phyloP scores from a whole-genome alignment of 768 basidiomycete genomes.

The Tubosaeta brunneosetosa region DNA sequence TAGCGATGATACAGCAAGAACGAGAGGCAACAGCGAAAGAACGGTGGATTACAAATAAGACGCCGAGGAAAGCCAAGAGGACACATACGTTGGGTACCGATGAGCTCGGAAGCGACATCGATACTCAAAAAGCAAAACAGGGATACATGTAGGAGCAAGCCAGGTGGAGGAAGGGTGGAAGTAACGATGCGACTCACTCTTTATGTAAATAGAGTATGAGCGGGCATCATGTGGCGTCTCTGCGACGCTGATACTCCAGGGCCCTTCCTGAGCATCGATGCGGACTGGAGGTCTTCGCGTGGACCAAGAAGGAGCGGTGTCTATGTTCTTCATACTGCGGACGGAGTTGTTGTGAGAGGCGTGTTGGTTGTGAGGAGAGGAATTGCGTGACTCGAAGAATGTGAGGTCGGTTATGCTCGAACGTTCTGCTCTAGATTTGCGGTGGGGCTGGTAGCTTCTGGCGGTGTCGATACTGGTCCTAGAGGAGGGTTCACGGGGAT shows the following conservation, averaged over 20 bases:
- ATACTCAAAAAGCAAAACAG: conserved; percentile 18
- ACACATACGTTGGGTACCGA: conserved; percentile 21
- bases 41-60: conserved; percentile 11
- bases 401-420: conserved; percentile 39
- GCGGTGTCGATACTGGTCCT: conserved; percentile 45
- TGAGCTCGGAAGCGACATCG: conserved; percentile 24
- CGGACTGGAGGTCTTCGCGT: conserved; percentile 50
- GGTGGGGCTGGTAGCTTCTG: conserved; percentile 32
- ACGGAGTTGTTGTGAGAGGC: conserved; percentile 28
- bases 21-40: conserved; percentile 12
- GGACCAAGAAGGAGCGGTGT: conserved; percentile 39
- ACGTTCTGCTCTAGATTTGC: conserved; percentile 34
- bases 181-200: conserved; percentile 56
- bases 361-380: conserved; percentile 30
- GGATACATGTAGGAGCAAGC: conserved; percentile 14
- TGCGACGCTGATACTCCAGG: conserved; percentile 86
- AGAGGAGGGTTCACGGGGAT: conserved; percentile 27
- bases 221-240: conserved; percentile 72
- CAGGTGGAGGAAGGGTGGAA: conserved; percentile 21
- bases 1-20: conserved; percentile 24
- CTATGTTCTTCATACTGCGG: conserved; percentile 41
- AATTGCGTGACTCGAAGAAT: conserved; percentile 37
- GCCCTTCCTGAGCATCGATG: conserved; percentile 72
- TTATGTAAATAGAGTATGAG: conserved; percentile 78
- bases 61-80: conserved; percentile 14